Conservation (phyloP, 768 basidiomycete genomes). For the Coprinellus micaceus region DNA sequence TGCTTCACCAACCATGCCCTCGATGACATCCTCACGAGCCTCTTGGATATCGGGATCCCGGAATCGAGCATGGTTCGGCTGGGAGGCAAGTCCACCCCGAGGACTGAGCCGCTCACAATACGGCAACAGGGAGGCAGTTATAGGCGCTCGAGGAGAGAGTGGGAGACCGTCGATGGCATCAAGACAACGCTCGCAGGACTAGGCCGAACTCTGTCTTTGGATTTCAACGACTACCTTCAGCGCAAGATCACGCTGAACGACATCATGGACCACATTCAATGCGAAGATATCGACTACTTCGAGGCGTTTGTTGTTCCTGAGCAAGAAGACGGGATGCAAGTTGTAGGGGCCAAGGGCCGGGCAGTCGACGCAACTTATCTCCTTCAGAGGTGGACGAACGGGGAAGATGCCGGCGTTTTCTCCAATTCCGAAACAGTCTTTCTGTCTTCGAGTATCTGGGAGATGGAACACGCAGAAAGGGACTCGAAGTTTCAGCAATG, state of each 20-base stretch:
- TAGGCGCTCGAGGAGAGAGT: conserved; percentile 30
- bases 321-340: conserved; percentile 41
- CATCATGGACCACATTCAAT: conserved; percentile 48
- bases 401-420: conserved; percentile 43
- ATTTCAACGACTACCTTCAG: conserved; percentile 26
- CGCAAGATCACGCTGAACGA: conserved; percentile 21
- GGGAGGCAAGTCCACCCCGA: conserved; percentile 49
- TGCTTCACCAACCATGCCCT: conserved; percentile 77
- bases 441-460: conserved; percentile 31
- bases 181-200: conserved; percentile 20
- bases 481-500: conserved; percentile 27
- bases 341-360: conserved; percentile 38
- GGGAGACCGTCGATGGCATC: conserved; percentile 38
- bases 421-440: conserved; percentile 20
- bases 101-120: conserved; percentile 45
- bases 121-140: conserved; percentile 31
- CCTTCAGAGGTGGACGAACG: conserved; percentile 43
- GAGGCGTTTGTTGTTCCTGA: conserved; percentile 43
- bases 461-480: conserved; percentile 26
- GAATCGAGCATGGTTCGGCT: conserved; percentile 48
- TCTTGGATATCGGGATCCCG: conserved; percentile 59
- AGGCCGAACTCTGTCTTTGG: neutral
- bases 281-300: conserved; percentile 43
- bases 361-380: conserved; percentile 38
- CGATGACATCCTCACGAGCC: conserved; percentile 63